Evolutionary conservation across 2,329 filamentous ascomycete genomes (phyloP).

Genomic region (Fusarium sterilihyphosum): DNA sequence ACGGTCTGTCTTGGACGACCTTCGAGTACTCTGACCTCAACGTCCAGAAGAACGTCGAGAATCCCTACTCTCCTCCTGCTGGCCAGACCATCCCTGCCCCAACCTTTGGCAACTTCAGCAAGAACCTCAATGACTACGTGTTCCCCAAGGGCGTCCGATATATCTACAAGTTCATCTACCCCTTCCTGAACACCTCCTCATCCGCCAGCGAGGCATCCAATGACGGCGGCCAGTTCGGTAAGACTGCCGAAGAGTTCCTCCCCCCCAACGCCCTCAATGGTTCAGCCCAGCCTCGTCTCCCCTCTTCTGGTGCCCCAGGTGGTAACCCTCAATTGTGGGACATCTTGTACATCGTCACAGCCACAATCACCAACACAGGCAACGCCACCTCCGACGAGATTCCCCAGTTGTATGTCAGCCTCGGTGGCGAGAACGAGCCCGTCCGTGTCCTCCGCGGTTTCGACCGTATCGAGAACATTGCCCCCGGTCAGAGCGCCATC

Average conservation of each 20-base stretch:
- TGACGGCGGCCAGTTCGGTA: constrained; percentile 67
- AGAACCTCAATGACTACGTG: constrained; percentile 70
- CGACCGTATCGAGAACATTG: constrained; percentile 75
- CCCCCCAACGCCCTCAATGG: constrained; percentile 67
- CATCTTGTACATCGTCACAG: constrained; percentile 72
- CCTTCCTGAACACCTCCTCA: constrained; percentile 74
- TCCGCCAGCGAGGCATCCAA: constrained; percentile 63
- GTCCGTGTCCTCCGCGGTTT: constrained; percentile 78
- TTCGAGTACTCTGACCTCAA: constrained; percentile 78
- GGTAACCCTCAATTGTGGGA: constrained; percentile 75
- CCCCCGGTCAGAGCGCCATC: constrained; percentile 71
- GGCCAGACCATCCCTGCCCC: constrained; percentile 73
- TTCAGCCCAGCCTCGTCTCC: constrained; percentile 63
- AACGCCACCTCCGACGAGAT: constrained; percentile 73
- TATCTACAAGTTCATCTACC: constrained; percentile 71
- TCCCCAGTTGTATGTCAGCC: constrained; percentile 80
- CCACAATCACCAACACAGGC: constrained; percentile 78
- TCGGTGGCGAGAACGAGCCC: constrained; percentile 81
- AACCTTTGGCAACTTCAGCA: constrained; percentile 71
- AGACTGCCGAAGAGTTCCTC: constrained; percentile 66
- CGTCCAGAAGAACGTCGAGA: constrained; percentile 60
- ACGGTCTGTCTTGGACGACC: constrained; percentile 81
- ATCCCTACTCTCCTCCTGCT: constrained; percentile 66
- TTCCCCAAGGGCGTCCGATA: constrained; percentile 70
- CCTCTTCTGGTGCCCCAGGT: constrained; percentile 65